Evolutionary conservation across 495 filamentous ascomycete species (phyloP), one percentile per base, ranked within the genome.

Genomic region (Trichoderma asperelloides): DNA sequence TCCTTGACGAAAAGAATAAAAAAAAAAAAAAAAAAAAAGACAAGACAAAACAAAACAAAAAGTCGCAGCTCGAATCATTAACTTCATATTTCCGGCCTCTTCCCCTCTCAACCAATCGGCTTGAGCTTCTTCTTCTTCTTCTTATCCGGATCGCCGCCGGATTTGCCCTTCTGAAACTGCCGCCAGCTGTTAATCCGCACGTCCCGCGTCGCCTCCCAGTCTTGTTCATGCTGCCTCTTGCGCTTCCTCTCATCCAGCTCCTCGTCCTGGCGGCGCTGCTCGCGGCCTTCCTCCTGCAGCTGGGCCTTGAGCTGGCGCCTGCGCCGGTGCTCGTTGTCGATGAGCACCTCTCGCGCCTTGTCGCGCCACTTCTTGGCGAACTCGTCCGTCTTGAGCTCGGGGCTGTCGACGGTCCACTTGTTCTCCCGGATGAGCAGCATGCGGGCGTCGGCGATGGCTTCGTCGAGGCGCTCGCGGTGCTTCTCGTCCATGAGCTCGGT

Each of bases 221-320:
- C 89, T 77, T 90, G 84, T 73, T 97, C 92, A 76, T 92, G 87
- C 74, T 98, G 92, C 64, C 96, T 82, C 84, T 97, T 97, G 68
- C 93, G 82, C 82, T 97, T 97, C 70, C 95, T 84, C 73, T 83
- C 86, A 74, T 92, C 91, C 18, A 90, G 62, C 79, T 98, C 96
- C 77, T 94, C 91, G 15, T 98, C 95, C 72, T 85, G 87, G 75
- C 89, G 90, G 74, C 88, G 85, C 82, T 96, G 87, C 83, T 96
- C 89, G 66, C 96, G 83, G 43, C 95, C 95, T 76, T 99, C 95
- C 79, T 99, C 95, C 75, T 95, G 91, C 89, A 98, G 86, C 80
- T 93, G 90, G 68, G 91, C 96, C 82, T 97, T 96, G 73, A 91
- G 67, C 84, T 96, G 93, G 72, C 91, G 87, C 67, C 91, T 84